Evolutionary conservation across 1,284 basidiomycete species (phyloP).

Genomic region (Rhodotorula sp.): DNA sequence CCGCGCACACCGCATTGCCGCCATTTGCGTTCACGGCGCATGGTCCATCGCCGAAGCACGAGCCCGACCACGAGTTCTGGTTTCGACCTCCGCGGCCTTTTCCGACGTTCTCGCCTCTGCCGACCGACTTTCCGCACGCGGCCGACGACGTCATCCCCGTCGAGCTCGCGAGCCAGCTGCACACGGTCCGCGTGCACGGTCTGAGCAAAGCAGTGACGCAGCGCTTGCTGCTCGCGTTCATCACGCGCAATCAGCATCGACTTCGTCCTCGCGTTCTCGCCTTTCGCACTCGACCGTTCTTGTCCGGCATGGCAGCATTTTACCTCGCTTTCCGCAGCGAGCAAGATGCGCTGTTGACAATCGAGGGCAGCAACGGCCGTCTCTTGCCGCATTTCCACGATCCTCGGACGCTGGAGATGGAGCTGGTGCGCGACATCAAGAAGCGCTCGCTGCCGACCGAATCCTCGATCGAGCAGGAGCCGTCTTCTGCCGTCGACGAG

Average conservation of each 20-base stretch:
- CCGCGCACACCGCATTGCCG: neutral
- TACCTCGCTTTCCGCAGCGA: neutral
- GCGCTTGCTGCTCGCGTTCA: neutral
- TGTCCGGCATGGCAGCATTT: neutral
- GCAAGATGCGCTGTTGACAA: neutral
- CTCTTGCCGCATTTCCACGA: neutral
- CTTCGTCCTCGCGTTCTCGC: slow-evolving; percentile 3
- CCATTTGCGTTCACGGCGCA: neutral
- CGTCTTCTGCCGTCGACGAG: too few relatives aligned
- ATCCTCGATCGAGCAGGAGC: neutral
- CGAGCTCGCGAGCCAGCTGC: neutral
- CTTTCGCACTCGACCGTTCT: neutral
- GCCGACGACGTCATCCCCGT: neutral
- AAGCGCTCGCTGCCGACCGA: neutral
- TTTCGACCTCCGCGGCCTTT: neutral
- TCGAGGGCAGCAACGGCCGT: neutral
- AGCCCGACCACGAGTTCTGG: neutral
- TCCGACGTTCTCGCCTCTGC: neutral
- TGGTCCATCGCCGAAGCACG: neutral
- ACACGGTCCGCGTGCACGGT: slow-evolving; percentile 1
- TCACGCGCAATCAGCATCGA: neutral
- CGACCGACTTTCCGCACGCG: neutral
- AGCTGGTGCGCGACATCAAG: neutral
- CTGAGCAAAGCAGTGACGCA: neutral
- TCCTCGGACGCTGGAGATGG: neutral